phyloP scores from a whole-genome alignment of 768 basidiomycete genomes.

The Paxillus involutus region DNA sequence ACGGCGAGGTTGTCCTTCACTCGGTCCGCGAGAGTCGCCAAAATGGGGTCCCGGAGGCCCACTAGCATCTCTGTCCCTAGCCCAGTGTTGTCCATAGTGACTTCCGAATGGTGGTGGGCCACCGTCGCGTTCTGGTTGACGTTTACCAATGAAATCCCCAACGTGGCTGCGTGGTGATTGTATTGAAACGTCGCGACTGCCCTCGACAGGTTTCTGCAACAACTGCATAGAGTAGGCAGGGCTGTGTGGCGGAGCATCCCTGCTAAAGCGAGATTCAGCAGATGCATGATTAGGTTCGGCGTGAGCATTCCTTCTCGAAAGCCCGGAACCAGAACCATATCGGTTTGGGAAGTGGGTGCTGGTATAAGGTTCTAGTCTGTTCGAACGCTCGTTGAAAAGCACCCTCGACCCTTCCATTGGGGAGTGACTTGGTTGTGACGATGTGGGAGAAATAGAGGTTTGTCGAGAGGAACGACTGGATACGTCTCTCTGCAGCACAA shows the following conservation, averaged over 20 bases:
- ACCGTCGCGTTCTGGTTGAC: slow-evolving; percentile 18
- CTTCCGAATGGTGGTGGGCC: slow-evolving; percentile 6
- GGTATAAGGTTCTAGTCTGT: slow-evolving; percentile 82
- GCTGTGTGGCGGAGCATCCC: slow-evolving; percentile 47
- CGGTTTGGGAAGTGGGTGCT: slow-evolving; percentile 46
- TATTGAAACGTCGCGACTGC: slow-evolving; percentile 11
- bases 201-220: slow-evolving; percentile 52
- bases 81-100: slow-evolving; percentile 19
- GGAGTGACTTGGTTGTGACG: slow-evolving; percentile 42
- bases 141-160: slow-evolving; percentile 17
- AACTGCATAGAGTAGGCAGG: slow-evolving; percentile 48
- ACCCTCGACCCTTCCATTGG: slow-evolving; percentile 64
- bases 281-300: slow-evolving; percentile 40
- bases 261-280: slow-evolving; percentile 44
- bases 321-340: slow-evolving; percentile 34
- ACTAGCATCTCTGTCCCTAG: slow-evolving; percentile 16
- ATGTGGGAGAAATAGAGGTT: slow-evolving; percentile 34
- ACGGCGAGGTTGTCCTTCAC: slow-evolving; percentile 21
- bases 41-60: slow-evolving; percentile 8
- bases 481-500: slow-evolving; percentile 42
- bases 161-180: slow-evolving; percentile 19
- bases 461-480: slow-evolving; percentile 28
- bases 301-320: slow-evolving; percentile 42
- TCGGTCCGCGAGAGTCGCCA: slow-evolving; percentile 15
- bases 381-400: slow-evolving; percentile 95